Evolutionary conservation across 208 protist genomes (phyloP).

Genomic region (Borovskyia barvae): DNA sequence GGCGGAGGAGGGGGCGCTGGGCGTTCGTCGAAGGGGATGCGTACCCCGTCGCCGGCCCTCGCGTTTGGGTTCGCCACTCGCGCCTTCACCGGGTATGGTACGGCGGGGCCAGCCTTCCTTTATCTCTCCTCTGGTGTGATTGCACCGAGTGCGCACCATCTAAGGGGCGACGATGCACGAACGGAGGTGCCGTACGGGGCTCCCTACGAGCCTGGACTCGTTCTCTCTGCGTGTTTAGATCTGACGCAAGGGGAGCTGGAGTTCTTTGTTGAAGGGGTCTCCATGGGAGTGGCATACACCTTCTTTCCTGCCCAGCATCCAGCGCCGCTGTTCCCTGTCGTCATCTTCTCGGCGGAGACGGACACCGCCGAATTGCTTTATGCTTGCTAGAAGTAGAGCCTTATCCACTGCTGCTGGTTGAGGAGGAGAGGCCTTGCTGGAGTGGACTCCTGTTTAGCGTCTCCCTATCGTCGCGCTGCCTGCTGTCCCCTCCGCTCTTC

Average conservation of each 20-base stretch:
- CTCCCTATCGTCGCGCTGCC: no score
- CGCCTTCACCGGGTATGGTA: constrained; percentile 26
- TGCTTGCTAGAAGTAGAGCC: no score
- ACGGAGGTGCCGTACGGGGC: constrained; percentile 40
- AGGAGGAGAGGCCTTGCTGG: no score
- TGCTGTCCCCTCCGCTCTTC: neutral
- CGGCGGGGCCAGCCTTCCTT: constrained; percentile 24
- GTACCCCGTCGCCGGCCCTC: constrained; percentile 15
- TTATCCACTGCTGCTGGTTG: no score
- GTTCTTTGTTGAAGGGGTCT: constrained; percentile 52
- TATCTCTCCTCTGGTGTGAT: constrained; percentile 53
- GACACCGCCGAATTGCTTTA: constrained; percentile 45
- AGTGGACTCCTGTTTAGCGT: no score
- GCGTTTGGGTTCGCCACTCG: constrained; percentile 24
- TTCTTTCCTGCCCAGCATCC: constrained; percentile 41
- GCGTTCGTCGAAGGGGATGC: neutral
- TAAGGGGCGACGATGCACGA: neutral
- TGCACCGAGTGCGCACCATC: neutral
- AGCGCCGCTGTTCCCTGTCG: constrained; percentile 56
- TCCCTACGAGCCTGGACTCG: constrained; percentile 33
- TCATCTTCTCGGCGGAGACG: constrained; percentile 42
- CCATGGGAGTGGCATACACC: constrained; percentile 54
- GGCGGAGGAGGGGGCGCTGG: neutral
- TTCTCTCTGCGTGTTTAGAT: constrained; percentile 53
- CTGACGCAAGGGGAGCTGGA: constrained; percentile 31